Percentiles rank a stretch among this genome's conserved stretches.
Conservation (phyloP, 345 rosid genomes). For the Gossypium sturtianum region DNA sequence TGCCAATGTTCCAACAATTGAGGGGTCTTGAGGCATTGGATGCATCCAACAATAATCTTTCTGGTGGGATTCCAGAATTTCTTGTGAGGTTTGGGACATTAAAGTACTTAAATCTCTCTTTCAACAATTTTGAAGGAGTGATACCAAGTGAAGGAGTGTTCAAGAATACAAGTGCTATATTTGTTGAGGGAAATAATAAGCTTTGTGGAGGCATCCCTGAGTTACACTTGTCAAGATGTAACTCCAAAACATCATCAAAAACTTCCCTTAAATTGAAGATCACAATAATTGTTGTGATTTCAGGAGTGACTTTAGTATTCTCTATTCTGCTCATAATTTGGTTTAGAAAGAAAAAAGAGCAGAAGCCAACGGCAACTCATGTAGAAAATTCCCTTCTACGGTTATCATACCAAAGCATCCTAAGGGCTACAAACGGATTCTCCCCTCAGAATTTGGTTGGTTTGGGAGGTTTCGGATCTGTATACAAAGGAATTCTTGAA, state of each 20-base stretch:
- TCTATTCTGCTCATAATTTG: not conserved
- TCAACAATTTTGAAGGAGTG: slow-evolving; percentile 20
- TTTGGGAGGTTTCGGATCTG: not conserved
- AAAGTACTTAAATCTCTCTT: slow-evolving; percentile 19
- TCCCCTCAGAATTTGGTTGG: not conserved
- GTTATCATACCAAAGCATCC: not conserved
- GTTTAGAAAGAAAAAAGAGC: not conserved
- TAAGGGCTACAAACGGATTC: not conserved
- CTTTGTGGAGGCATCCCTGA: slow-evolving; percentile 19
- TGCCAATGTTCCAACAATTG: no score
- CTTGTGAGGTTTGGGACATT: not conserved
- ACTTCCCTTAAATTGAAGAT: slow-evolving; percentile 5
- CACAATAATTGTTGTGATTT: not conserved
- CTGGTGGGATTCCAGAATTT: slow-evolving; percentile 16
- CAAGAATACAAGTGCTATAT: slow-evolving; percentile 12
- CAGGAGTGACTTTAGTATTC: not conserved
- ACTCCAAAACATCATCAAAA: not conserved
- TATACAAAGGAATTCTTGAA: slow-evolving; percentile 1
- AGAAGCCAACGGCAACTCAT: not conserved
- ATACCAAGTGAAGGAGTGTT: slow-evolving; percentile 26
- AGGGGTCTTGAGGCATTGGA: not conserved
- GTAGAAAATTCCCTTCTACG: not conserved
- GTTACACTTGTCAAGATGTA: slow-evolving; percentile 18
- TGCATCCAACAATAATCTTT: not conserved
- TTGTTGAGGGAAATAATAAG: slow-evolving; percentile 15